phyloP scores from a whole-genome alignment of 495 filamentous ascomycete genomes.

The Usnea hakonensis region DNA sequence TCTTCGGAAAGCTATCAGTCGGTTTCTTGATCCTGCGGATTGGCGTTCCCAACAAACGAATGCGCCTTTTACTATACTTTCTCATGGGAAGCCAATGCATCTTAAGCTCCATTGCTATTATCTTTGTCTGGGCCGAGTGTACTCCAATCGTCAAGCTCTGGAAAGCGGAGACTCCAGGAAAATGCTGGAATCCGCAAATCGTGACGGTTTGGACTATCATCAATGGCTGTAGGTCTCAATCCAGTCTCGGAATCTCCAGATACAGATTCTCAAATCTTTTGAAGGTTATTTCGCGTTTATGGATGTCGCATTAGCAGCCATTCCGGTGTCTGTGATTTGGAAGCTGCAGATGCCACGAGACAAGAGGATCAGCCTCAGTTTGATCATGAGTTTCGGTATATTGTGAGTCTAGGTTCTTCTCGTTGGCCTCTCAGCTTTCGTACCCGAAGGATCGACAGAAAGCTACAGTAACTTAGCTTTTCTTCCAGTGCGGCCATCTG shows the following conservation, averaged over 20 bases:
- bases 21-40: neutral
- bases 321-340: constrained; percentile 6
- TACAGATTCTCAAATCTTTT: too few species aligned
- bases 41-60: neutral
- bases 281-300: constrained; percentile 3
- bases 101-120: neutral
- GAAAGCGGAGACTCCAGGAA: neutral
- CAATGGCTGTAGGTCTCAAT: neutral
- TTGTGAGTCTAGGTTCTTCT: neutral
- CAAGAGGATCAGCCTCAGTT: constrained; percentile 6
- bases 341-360: neutral
- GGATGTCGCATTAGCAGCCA: constrained; percentile 1
- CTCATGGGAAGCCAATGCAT: neutral
- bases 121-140: neutral
- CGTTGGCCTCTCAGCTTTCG: neutral
- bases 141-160: neutral
- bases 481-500: neutral
- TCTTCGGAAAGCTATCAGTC: neutral
- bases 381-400: constrained; percentile 4
- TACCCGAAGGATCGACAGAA: neutral
- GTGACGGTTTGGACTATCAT: neutral
- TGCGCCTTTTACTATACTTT: neutral
- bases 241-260: too few species aligned
- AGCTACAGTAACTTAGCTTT: neutral
- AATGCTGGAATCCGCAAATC: neutral